Evolutionary conservation across 1,284 basidiomycete species (phyloP), one percentile per base, ranked within the genome.

Genomic region (Puccinia horiana): DNA sequence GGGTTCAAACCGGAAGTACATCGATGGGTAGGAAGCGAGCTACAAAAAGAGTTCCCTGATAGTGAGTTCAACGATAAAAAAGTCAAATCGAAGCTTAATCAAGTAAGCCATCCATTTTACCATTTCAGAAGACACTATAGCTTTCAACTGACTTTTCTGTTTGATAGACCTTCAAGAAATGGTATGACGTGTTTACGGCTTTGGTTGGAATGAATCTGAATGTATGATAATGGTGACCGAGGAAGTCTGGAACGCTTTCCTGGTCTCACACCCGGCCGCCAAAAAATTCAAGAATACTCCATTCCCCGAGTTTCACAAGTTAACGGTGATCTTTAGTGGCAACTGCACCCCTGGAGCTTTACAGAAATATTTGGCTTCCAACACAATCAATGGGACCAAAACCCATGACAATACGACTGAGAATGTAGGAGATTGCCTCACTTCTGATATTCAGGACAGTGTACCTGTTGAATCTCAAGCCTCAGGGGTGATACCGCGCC

Each of bases 81-180:
- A 6, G 63, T 65, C 20, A 42, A 42, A 42, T 65, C 63, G 2
- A 65, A 65, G 63, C 23, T 40, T 1, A 65, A 65, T n/a, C 63
- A 65, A 65, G 69, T 72, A 72, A 47, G 44, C 44, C 44, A 47
- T 47, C 16, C 44, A 47, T 8, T 8, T 47, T 47, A 16, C n/a
- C n/a, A 47, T 47, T 72, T 72, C 69, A 72, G 49, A 49, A 49
- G 49, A 11, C 44, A 47, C 16, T 16, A 47, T 47, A 69, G n/a
- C n/a, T n/a, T n/a, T n/a, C n/a, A n/a, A 47, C 44, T 47, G 44
- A 47, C 44, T 8, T 47, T 47, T 5, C 20, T 26, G n/a, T 65
- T n/a, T 32, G 1, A 18, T 20, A 65, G 63, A 65, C 37, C 2
- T 65, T 65, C 37, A 65, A 65, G 12, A 42, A 65, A 26, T 65